Percentiles rank a stretch among this genome's conserved stretches.
phyloP scores from a whole-genome alignment of 1,139 yeast species.

The Pichia sp. region DNA sequence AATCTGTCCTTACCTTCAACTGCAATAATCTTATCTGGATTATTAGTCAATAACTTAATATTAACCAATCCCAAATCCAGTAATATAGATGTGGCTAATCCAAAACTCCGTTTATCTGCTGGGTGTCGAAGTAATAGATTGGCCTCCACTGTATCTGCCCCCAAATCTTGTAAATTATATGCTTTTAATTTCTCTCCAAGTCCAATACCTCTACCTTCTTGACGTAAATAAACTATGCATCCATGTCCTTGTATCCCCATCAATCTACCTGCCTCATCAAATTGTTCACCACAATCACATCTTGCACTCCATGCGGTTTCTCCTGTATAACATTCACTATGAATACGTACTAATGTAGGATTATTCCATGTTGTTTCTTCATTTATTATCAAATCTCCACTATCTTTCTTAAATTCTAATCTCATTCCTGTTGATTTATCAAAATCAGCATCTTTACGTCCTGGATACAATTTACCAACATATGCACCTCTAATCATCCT shows the following conservation, averaged over 20 bases:
- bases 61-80: constrained; percentile 71
- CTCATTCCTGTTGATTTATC: constrained; percentile 41
- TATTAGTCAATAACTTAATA: constrained; percentile 80
- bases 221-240: constrained; percentile 90
- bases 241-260: constrained; percentile 89
- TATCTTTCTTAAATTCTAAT: constrained; percentile 39
- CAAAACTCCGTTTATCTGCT: constrained; percentile 90
- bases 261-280: constrained; percentile 91
- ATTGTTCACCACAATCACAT: constrained; percentile 98
- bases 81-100: constrained; percentile 88
- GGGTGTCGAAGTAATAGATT: constrained; percentile 90
- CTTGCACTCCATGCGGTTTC: constrained; percentile 99
- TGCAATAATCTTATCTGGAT: constrained; percentile 93
- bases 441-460: constrained; percentile 62
- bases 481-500: constrained; percentile 98
- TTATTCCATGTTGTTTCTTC: constrained; percentile 15
- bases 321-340: constrained; percentile 97
- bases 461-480: constrained; percentile 82
- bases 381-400: constrained; percentile 46
- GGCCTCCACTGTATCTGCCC: constrained; percentile 98
- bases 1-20: constrained; percentile 77
- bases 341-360: constrained; percentile 62
- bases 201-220: constrained; percentile 98
- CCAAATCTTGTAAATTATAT: constrained; percentile 91
- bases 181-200: constrained; percentile 95